Evolutionary conservation across 371 early-diverging fungal species (phyloP), one percentile per base, ranked within the genome.

Genomic region (Circinella minor): DNA sequence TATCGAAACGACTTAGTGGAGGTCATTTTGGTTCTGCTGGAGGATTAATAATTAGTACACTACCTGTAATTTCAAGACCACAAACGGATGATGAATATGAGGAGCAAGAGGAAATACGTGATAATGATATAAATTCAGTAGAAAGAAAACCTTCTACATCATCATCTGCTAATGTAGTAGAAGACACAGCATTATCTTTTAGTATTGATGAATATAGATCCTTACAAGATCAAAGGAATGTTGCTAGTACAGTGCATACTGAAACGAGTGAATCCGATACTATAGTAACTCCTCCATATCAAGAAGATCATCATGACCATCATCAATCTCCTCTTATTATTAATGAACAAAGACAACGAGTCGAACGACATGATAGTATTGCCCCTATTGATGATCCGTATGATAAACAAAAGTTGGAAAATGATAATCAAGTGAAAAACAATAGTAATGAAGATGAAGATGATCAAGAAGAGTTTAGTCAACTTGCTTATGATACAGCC

Each of bases 1-100:
- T 85, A 13, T 71, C 85, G 3, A 85, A 85, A n/a, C 74, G 85
- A 47, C 68, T 85, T 2, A 78, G 78, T 27, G 85, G 83, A 1
- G 82, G 81, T 13, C 85, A 85, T 65, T 85, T 70, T 70, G 85
- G 85, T 5, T 81, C 81, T 59, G 85, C 82, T 49, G 85, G 85
- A 20, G 82, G 85, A 27, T 71, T 85, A 11, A 67, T 82, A 10
- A 18, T 76, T 9, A 81, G 82, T 61, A 82, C 77, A 17, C 51
- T 71, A 55, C 57, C 20, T 11, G 20, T 57, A 7, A 4, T 27
- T 17, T 27, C 57, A 27, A 20, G 57, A 51, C 70, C 36, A n/a
- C 63, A 48, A 65, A 62, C 36, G 8, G 74, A 55, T 64, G 63
- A 57, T 66, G 59, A 66, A 54, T 34, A 62, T 36, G 61, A 63